Percentiles rank a stretch among this genome's conserved stretches.
These are phyloP conservation scores for Punctularia strigosozonata DNA, from an alignment of 768 basidiomycete genomes.

Conservation along the genomic window DNA sequence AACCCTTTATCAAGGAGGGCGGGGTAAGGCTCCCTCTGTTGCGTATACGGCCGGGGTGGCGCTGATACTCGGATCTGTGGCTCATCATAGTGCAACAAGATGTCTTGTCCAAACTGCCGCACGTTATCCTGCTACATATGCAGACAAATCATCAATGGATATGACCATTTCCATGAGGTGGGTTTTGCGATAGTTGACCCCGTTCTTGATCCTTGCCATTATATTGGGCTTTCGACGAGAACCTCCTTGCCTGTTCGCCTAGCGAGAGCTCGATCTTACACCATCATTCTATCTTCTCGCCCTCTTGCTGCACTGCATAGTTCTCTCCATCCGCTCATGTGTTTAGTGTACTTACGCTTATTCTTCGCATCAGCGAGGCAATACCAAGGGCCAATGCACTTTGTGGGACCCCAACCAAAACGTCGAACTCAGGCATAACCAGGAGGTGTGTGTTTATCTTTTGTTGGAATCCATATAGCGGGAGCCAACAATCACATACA, in stretches of 20 bases:
- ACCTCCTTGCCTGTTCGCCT: conserved; percentile 2
- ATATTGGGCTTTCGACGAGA: conserved; percentile 3
- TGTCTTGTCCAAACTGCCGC: conserved; percentile 63
- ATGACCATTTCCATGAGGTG: conserved; percentile 63
- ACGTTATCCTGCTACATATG: conserved; percentile 82
- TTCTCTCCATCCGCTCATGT: no score
- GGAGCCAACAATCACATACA: background rate
- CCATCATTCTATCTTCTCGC: no score
- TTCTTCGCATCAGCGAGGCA: no score
- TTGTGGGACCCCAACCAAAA: conserved; percentile 61
- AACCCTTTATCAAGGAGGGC: conserved; percentile 72
- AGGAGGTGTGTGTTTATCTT: background rate
- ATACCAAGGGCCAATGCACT: conserved; percentile 40
- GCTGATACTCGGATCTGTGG: background rate
- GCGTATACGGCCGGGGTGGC: conserved; percentile 1
- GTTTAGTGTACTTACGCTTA: no score
- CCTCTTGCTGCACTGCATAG: no score
- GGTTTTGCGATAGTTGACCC: conserved; percentile 8
- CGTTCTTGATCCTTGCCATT: background rate
- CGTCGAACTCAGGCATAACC: conserved; percentile 8
- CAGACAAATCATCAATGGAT: conserved; percentile 56
- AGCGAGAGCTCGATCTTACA: conserved; percentile 14
- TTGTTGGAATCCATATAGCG: background rate
- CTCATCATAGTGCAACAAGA: conserved; percentile 74
- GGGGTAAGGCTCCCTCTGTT: conserved; percentile 38